Conservation (phyloP, 2,329 filamentous ascomycete species). For the Alternaria viburni region DNA sequence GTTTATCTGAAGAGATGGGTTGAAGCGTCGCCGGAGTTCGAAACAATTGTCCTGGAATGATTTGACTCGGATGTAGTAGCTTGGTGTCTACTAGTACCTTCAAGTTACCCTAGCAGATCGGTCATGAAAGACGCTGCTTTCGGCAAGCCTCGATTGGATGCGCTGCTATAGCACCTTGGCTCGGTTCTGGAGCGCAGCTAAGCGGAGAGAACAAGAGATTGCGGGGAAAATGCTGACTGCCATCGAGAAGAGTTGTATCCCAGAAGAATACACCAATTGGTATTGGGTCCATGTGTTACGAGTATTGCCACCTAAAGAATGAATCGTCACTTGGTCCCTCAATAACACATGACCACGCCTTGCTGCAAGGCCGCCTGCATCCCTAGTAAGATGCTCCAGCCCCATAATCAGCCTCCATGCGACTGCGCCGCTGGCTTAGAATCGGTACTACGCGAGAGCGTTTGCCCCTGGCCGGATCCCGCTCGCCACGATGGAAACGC, state of each 20-base stretch:
- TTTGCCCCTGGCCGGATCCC: constrained; percentile 1
- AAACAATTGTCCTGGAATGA: constrained; percentile 6
- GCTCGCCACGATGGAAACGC: constrained; percentile 2
- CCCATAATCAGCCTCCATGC: background rate
- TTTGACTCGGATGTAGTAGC: background rate
- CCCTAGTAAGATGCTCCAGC: background rate
- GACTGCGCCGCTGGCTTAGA: constrained; percentile 8
- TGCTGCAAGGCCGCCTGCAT: background rate
- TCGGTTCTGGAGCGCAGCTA: background rate
- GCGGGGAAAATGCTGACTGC: background rate
- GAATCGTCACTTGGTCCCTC: background rate
- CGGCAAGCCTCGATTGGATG: background rate
- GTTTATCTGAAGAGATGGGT: constrained; percentile 15
- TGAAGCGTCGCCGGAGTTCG: background rate
- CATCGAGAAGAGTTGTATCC: background rate
- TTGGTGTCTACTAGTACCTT: background rate
- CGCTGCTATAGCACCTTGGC: background rate
- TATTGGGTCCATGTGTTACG: background rate
- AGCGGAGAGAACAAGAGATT: background rate
- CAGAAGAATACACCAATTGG: background rate
- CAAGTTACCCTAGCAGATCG: background rate
- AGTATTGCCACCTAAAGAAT: background rate
- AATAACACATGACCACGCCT: constrained; percentile 2
- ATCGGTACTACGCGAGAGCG: background rate
- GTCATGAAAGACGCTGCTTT: background rate